Evolutionary conservation across 192 early-diverging fungal genomes (phyloP).

Genomic region (Funneliformis mosseae): DNA sequence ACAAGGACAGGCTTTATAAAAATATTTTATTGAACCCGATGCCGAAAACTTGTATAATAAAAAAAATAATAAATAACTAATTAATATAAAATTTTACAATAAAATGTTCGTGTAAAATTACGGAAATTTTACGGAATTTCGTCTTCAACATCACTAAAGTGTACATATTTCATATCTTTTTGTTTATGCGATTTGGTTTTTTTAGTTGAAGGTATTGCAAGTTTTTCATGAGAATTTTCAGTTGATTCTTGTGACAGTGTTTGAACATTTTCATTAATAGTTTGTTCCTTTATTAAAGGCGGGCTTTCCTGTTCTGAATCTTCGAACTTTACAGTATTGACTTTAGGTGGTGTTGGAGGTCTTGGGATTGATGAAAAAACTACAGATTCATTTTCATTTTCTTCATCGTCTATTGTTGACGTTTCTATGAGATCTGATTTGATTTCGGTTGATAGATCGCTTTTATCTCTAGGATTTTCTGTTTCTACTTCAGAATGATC

Average conservation of each 20-base stretch:
- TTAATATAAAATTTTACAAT: too few relatives aligned
- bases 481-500: slow-evolving; percentile 8
- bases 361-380: background rate
- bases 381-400: background rate
- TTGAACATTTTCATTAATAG: background rate
- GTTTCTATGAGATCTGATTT: background rate
- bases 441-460: background rate
- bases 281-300: background rate
- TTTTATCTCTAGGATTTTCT: background rate
- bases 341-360: background rate
- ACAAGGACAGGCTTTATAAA: too few relatives aligned
- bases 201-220: background rate
- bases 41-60: too few relatives aligned
- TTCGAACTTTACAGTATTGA: background rate
- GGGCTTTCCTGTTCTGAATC: background rate
- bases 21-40: too few relatives aligned
- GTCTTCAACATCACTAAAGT: slow-evolving; percentile 11
- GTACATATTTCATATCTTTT: background rate
- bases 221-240: background rate
- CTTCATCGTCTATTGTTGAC: background rate
- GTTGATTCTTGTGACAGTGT: background rate
- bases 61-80: too few relatives aligned
- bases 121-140: slow-evolving; percentile 26
- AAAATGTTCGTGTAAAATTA: too few relatives aligned
- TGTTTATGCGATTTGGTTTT: background rate